Conservation (phyloP, 257 asterid genomes). For the Prunella vulgaris region DNA sequence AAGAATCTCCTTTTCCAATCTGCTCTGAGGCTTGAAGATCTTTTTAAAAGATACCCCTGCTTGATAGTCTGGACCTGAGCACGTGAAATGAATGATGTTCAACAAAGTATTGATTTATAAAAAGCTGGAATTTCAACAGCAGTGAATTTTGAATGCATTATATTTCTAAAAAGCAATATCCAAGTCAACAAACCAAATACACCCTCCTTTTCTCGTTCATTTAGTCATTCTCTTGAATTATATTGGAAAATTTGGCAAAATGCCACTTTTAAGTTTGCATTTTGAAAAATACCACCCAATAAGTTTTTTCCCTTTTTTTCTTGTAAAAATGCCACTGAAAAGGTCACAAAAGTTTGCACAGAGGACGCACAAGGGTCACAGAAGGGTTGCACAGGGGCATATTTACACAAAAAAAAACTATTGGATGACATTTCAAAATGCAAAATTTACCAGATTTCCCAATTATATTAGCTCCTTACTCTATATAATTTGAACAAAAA, state of each 20-base stretch:
- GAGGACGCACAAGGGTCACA: too few relatives aligned
- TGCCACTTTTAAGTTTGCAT: too few relatives aligned
- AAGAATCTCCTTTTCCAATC: constrained; percentile 98
- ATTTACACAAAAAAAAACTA: too few relatives aligned
- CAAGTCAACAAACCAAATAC: constrained; percentile 3
- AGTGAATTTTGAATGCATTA: not conserved
- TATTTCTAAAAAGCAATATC: constrained; percentile 4
- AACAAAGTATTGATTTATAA: not conserved
- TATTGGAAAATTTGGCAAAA: too few relatives aligned
- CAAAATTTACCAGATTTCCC: too few relatives aligned
- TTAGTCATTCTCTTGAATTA: too few relatives aligned
- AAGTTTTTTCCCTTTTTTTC: too few relatives aligned
- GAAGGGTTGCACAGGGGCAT: too few relatives aligned
- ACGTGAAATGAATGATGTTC: constrained; percentile 23
- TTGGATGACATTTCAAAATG: too few relatives aligned
- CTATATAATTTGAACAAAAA: not conserved
- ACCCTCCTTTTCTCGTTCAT: constrained; percentile 2
- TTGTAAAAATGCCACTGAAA: too few relatives aligned
- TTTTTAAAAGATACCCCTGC: constrained; percentile 93
- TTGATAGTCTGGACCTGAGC: constrained; percentile 78
- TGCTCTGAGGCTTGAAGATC: constrained; percentile 89
- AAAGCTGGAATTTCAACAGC: constrained; percentile 8
- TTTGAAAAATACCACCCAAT: too few relatives aligned
- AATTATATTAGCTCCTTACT: not conserved
- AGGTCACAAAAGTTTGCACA: too few relatives aligned